A percentile compares a stretch with the other conserved stretches of the same genome.
phyloP scores from a whole-genome alignment of 2,329 filamentous ascomycete genomes.

The Aspergillus ibericus region DNA sequence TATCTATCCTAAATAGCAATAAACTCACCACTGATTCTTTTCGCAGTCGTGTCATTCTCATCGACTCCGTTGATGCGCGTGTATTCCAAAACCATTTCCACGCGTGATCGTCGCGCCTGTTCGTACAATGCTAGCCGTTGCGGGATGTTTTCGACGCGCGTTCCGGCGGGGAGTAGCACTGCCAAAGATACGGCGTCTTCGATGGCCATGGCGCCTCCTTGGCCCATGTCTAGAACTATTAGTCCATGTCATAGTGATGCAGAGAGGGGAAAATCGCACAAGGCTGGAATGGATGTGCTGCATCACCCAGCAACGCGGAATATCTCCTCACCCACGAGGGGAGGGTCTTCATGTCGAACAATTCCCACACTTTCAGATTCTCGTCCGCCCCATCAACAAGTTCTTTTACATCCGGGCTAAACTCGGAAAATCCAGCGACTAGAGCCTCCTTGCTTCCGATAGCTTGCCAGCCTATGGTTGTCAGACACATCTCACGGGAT shows the following conservation, averaged over 20 bases:
- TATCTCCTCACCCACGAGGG: constrained; percentile 54
- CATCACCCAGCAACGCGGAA: constrained; percentile 62
- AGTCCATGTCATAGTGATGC: neutral
- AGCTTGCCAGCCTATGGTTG: constrained; percentile 20
- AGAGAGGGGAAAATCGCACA: constrained; percentile 12
- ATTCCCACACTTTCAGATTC: constrained; percentile 56
- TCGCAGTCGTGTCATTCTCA: constrained; percentile 16
- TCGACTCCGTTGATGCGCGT: constrained; percentile 26
- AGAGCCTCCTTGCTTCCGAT: constrained; percentile 19
- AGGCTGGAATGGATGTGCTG: constrained; percentile 67
- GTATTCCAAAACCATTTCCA: constrained; percentile 22
- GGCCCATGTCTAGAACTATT: constrained; percentile 26
- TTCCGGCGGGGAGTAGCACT: constrained; percentile 25
- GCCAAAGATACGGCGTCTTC: constrained; percentile 33
- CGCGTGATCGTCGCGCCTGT: constrained; percentile 18
- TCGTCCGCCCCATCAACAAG: constrained; percentile 38
- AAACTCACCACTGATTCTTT: constrained; percentile 20
- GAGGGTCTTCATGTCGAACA: constrained; percentile 62
- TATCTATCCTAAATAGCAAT: neutral
- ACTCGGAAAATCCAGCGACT: constrained; percentile 17
- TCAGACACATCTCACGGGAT: neutral
- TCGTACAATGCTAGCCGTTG: constrained; percentile 22
- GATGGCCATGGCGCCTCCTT: constrained; percentile 35
- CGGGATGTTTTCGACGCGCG: constrained; percentile 14
- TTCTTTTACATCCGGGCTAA: constrained; percentile 17